A percentile compares a stretch with the other conserved stretches of the same genome.
phyloP scores from a whole-genome alignment of 148 eudicot genomes.

The Rhododendron simsii region DNA sequence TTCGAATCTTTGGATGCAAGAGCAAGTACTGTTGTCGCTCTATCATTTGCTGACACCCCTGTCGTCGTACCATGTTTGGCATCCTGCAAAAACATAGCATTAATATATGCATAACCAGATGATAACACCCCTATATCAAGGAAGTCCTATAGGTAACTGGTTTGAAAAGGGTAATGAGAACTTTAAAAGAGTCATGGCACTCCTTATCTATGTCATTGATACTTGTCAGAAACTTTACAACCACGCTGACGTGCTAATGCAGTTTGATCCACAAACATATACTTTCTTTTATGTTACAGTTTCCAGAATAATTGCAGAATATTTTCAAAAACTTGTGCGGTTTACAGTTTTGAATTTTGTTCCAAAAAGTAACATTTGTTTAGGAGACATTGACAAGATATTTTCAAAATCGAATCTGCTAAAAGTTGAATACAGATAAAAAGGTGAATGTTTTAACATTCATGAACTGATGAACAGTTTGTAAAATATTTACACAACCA shows the following conservation, averaged over 20 bases:
- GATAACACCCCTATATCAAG: neutral
- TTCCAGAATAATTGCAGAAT: neutral
- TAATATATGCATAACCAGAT: neutral
- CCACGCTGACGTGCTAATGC: neutral
- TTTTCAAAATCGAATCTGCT: neutral
- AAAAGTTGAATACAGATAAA: neutral
- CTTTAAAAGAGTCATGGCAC: neutral
- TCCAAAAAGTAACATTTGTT: neutral
- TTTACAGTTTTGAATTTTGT: neutral
- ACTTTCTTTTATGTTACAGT: neutral
- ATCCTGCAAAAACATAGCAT: conserved; percentile 46
- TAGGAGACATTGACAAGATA: neutral
- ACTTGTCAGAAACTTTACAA: neutral
- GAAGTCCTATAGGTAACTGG: neutral
- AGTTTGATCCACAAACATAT: neutral
- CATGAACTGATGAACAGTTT: neutral
- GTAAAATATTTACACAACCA: neutral
- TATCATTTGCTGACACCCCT: conserved; percentile 82
- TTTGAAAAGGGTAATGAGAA: neutral
- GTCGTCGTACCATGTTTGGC: conserved; percentile 90
- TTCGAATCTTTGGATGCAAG: conserved; percentile 75
- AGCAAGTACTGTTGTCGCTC: conserved; percentile 71
- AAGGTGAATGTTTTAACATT: neutral
- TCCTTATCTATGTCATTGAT: neutral
- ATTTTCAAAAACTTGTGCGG: neutral